Conservation (phyloP, 208 protist species). For the Kentomonas sorsogonicus region DNA sequence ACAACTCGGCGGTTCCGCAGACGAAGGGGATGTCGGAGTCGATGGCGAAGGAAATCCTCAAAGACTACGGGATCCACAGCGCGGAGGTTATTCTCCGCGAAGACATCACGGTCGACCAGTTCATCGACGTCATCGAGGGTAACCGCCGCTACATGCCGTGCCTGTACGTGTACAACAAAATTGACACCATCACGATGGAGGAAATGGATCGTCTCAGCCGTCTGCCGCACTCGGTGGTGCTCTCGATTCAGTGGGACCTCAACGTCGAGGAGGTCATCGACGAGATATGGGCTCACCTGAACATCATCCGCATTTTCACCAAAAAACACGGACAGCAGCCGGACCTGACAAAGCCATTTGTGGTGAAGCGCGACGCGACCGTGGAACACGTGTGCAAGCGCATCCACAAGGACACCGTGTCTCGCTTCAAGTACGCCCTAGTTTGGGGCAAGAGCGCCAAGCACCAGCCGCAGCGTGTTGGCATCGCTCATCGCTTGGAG, state of each 20-base stretch:
- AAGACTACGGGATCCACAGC: conserved; percentile 96
- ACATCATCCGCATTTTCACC: conserved; percentile 96
- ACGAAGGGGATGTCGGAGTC: conserved; percentile 82
- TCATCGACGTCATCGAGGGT: conserved; percentile 98
- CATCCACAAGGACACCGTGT: conserved; percentile 91
- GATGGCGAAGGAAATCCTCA: conserved; percentile 91
- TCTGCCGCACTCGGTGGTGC: conserved; percentile 85
- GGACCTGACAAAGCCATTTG: conserved; percentile 94
- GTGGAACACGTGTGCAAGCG: conserved; percentile 92
- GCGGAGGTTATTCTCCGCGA: conserved; percentile 94
- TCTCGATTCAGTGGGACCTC: conserved; percentile 88
- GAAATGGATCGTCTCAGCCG: conserved; percentile 93
- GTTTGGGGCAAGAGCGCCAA: conserved; percentile 96
- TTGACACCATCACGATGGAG: conserved; percentile 96
- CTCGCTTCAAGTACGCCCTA: conserved; percentile 91
- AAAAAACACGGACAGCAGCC: conserved; percentile 93
- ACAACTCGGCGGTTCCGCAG: conserved; percentile 81
- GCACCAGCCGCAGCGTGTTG: conserved; percentile 94
- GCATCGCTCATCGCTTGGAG: conserved; percentile 82
- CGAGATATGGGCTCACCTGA: conserved; percentile 95
- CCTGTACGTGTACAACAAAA: conserved; percentile 96
- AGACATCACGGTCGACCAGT: conserved; percentile 96
- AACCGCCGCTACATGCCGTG: conserved; percentile 94
- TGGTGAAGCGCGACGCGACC: conserved; percentile 82
- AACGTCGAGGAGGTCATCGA: conserved; percentile 94